Base-by-base conservation (phyloP, 2,329 filamentous ascomycete genomes). In the Microcyclospora pomicola region DNA sequence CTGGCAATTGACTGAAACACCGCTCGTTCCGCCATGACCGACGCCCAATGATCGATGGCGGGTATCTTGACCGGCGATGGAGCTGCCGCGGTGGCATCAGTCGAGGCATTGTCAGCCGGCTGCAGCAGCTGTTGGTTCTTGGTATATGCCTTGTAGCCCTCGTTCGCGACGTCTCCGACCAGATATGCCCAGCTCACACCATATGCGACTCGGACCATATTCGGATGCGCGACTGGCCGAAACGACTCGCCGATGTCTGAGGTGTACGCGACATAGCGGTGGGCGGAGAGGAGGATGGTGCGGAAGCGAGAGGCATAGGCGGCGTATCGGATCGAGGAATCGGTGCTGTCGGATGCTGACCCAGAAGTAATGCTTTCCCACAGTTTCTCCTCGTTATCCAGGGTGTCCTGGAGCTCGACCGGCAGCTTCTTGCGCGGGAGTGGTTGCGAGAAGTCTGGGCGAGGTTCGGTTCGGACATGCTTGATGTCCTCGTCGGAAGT, bases 231-330 rank as follows among this genome's bases (percentile, higher is more conserved):
- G 30, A 98, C 73, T 0, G 91, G 91, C 2, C 91, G 77, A 63
- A 98, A 98, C 0, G 83, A 92, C 62, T 98, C 91, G 58, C 91
- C 91, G 46, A 98, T 88, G 54, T 96, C 88, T 14, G 44, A 87
- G 0, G 91, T 96, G 60, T 98, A 98, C 40, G 91, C 91, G 35
- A 98, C 86, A 55, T 98, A 98, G 53, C 91, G 80, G 55, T 96
- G 91, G 3, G 87, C 87, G 12, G 82, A 85, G 49, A 87, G 68
- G 53, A 98, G 76, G 48, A 96, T 82, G 6, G 58, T 61, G 31
- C 56, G 50, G 12, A 60, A 42, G 16, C 91, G 79, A 42, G 79
- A 77, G 34, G 85, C 84, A 63, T 98, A 98, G 49, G 82, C 91
- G 40, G 87, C 88, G 64, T 96, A 98, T 54, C 91, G 82, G 53